phyloP scores from a whole-genome alignment of 2,329 filamentous ascomycete species.

The Fusarium xylarioides region DNA sequence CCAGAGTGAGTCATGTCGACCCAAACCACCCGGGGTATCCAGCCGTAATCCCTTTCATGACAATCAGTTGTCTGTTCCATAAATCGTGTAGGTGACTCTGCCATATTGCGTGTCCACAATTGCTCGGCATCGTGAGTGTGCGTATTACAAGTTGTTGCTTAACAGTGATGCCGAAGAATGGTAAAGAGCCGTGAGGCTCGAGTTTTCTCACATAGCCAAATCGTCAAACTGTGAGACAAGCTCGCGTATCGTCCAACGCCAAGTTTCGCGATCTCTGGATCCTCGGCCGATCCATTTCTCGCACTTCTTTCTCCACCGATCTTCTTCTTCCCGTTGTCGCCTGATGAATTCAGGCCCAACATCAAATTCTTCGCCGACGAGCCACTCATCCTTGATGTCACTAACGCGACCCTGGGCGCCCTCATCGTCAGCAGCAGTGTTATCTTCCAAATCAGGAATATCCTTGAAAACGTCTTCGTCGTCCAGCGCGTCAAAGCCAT shows the following conservation, averaged over 20 bases:
- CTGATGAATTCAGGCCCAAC: constrained; percentile 94
- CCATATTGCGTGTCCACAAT: constrained; percentile 36
- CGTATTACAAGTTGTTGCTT: constrained; percentile 40
- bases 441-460: constrained; percentile 89
- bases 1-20: constrained; percentile 1
- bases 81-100: constrained; percentile 22
- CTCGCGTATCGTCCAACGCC: constrained; percentile 81
- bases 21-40: constrained; percentile 32
- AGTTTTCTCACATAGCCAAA: constrained; percentile 45
- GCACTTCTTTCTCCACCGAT: constrained; percentile 88
- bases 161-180: constrained; percentile 31
- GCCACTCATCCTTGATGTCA: constrained; percentile 78
- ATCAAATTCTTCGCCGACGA: constrained; percentile 96
- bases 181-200: constrained; percentile 20
- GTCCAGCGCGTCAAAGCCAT: constrained; percentile 75
- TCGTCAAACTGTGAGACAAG: constrained; percentile 59
- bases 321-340: constrained; percentile 90
- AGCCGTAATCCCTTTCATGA: constrained; percentile 33
- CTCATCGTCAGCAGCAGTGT: constrained; percentile 60
- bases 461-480: constrained; percentile 95
- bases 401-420: constrained; percentile 62
- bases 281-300: constrained; percentile 80
- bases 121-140: constrained; percentile 23
- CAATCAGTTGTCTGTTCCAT: constrained; percentile 23
- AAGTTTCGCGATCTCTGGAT: constrained; percentile 65